phyloP scores from a whole-genome alignment of 768 basidiomycete genomes.

The Suillus ampliporus region DNA sequence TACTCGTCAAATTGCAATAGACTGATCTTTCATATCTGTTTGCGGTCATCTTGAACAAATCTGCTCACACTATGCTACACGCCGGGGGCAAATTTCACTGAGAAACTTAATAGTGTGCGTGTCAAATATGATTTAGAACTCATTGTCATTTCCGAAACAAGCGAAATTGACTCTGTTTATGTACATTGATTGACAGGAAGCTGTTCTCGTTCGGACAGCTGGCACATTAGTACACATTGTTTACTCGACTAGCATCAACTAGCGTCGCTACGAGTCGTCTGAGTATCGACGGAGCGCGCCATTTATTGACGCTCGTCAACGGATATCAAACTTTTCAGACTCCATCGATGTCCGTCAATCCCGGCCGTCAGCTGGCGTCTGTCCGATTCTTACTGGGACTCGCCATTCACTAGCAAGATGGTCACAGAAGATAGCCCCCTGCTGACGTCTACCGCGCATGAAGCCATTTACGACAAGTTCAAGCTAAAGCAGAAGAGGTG shows the following conservation, averaged over 20 bases:
- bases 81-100: background rate
- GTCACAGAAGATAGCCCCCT: slow-evolving; percentile 35
- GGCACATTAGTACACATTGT: background rate
- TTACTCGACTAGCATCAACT: background rate
- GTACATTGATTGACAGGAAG: too few species aligned
- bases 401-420: too few species aligned
- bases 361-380: background rate
- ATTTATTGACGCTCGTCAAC: too few species aligned
- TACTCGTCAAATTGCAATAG: background rate
- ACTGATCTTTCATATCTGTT: background rate
- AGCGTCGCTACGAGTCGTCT: background rate
- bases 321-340: background rate
- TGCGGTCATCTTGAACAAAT: too few species aligned
- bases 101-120: background rate
- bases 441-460: slow-evolving; percentile 18
- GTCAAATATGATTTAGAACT: too few species aligned
- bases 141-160: too few species aligned
- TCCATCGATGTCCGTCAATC: background rate
- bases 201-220: too few species aligned
- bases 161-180: too few species aligned
- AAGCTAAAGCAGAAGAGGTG: slow-evolving; percentile 51
- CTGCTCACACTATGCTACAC: background rate
- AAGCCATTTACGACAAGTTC: slow-evolving; percentile 65
- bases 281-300: background rate
- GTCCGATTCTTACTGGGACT: background rate